These are phyloP conservation scores for Mycena galericulata DNA, from an alignment of 768 basidiomycete species.

Conservation along the genomic window DNA sequence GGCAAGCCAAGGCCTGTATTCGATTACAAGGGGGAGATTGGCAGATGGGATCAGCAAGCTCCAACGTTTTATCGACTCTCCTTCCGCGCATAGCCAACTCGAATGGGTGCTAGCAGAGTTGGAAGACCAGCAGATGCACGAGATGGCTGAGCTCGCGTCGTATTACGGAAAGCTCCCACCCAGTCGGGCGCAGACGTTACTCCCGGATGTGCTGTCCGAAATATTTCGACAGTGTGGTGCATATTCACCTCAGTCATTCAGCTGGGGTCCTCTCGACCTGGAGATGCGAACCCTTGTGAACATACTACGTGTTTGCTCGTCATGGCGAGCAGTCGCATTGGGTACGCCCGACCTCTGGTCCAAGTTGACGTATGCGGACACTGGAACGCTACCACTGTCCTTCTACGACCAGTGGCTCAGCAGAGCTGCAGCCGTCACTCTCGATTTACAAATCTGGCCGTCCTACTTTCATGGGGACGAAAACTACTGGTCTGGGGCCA, in stretches of 20 bases:
- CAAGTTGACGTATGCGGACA: neutral
- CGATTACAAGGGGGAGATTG: neutral
- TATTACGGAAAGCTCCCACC: neutral
- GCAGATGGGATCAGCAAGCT: slow-evolving; percentile 2
- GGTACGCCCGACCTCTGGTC: slow-evolving; percentile 4
- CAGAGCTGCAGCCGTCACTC: slow-evolving; percentile 5
- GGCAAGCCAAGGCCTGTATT: neutral
- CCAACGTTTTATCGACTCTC: neutral
- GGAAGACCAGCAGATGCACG: neutral
- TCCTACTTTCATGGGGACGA: neutral
- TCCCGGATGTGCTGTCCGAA: neutral
- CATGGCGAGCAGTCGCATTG: slow-evolving; percentile 13
- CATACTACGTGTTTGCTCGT: neutral
- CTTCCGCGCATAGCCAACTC: neutral
- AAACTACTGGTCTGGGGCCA: slow-evolving; percentile 2
- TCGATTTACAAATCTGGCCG: slow-evolving; percentile 2
- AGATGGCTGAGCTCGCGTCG: neutral
- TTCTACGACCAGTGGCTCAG: slow-evolving; percentile 12
- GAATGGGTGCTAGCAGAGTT: neutral
- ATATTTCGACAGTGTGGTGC: neutral
- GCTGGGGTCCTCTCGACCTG: neutral
- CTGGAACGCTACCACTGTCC: neutral
- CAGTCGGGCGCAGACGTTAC: slow-evolving; percentile 8
- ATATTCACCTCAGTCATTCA: neutral
- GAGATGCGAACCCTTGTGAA: neutral